Percentiles rank a stretch among this genome's conserved stretches.
phyloP scores from a whole-genome alignment of 2,329 filamentous ascomycete genomes.

The Talaromyces sp. region DNA sequence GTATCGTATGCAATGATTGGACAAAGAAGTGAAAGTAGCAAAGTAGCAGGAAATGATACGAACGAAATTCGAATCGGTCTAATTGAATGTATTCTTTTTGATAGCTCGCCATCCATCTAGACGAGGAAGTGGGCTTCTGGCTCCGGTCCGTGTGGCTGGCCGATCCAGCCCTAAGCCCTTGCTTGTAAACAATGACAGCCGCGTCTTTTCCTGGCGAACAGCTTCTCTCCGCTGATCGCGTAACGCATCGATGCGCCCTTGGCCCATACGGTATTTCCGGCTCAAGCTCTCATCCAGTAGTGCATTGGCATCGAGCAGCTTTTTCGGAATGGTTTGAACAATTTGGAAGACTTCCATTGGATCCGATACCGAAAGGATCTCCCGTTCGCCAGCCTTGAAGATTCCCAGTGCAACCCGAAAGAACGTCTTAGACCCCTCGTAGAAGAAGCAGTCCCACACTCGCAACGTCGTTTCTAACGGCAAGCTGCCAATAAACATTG shows the following conservation, averaged over 20 bases:
- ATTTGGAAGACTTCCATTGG: conserved; percentile 96
- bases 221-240: conserved; percentile 63
- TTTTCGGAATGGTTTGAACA: conserved; percentile 80
- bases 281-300: conserved; percentile 81
- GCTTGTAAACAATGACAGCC: conserved; percentile 35
- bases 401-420: conserved; percentile 88
- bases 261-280: conserved; percentile 74
- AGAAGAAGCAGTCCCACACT: conserved; percentile 95
- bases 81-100: conserved; percentile 18
- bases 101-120: conserved; percentile 15
- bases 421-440: conserved; percentile 88
- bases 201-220: conserved; percentile 40
- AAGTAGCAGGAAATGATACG: background rate
- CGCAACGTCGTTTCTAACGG: conserved; percentile 88
- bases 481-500: conserved; percentile 86
- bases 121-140: conserved; percentile 18
- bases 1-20: conserved; percentile 16
- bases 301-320: conserved; percentile 74
- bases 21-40: conserved; percentile 2
- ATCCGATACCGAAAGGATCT: conserved; percentile 75
- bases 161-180: conserved; percentile 21
- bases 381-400: conserved; percentile 80
- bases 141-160: conserved; percentile 17
- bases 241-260: conserved; percentile 74
- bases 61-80: background rate